These are phyloP conservation scores for Gynandropsis gynandra DNA, from an alignment of 345 rosid genomes.

Conservation along the genomic window DNA sequence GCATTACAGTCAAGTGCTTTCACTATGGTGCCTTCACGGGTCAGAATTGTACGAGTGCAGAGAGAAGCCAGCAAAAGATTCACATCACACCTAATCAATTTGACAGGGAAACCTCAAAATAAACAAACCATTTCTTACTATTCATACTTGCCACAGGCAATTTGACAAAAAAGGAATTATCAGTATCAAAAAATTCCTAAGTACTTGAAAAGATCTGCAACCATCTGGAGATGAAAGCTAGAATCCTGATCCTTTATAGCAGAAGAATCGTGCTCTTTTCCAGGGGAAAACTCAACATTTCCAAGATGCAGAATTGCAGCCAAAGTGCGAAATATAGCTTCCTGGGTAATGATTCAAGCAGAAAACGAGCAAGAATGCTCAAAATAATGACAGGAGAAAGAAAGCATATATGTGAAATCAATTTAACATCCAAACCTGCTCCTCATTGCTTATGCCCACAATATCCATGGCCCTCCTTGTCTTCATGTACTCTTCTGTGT, in stretches of 20 bases:
- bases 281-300: slow-evolving; percentile 87
- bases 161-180: slow-evolving; percentile 31
- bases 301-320: slow-evolving; percentile 97
- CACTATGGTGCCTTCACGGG: slow-evolving; percentile 88
- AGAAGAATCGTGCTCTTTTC: slow-evolving; percentile 94
- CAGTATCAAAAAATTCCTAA: slow-evolving; percentile 22
- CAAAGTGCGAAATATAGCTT: slow-evolving; percentile 85
- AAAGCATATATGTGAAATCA: slow-evolving; percentile 8
- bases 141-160: background rate
- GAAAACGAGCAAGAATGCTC: slow-evolving; percentile 14
- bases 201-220: slow-evolving; percentile 87
- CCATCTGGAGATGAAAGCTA: slow-evolving; percentile 69
- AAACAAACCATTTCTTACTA: slow-evolving; percentile 13
- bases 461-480: slow-evolving; percentile 95
- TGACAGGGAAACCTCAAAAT: slow-evolving; percentile 17
- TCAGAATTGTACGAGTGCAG: slow-evolving; percentile 86
- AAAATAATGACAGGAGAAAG: slow-evolving; percentile 16
- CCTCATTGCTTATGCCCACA: slow-evolving; percentile 81
- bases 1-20: slow-evolving; percentile 90
- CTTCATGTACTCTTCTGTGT: slow-evolving; percentile 75
- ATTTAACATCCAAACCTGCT: slow-evolving; percentile 53
- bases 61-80: slow-evolving; percentile 66
- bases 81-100: slow-evolving; percentile 69
- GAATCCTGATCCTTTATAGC: slow-evolving; percentile 72
- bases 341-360: slow-evolving; percentile 40